Base-by-base conservation (phyloP, 1,284 basidiomycete species). In the Ganoderma leucocontextum region DNA sequence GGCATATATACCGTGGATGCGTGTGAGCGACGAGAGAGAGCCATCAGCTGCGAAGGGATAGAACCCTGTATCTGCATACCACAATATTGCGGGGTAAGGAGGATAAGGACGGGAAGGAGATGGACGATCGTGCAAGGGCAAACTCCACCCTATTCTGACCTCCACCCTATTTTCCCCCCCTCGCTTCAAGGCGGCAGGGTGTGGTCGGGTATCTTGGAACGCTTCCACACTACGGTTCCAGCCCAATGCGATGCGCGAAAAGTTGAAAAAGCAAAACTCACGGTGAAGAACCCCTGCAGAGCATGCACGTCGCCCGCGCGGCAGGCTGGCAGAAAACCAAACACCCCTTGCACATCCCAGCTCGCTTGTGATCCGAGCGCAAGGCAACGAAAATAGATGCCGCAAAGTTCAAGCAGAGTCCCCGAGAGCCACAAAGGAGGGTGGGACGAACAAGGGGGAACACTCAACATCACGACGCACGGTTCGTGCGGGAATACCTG, bases 41-140 rank as follows among this genome's bases (percentile, higher is more conserved):
- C 22, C 22, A 19, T 25, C 19, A 10, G 47, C 22, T 42, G 5
- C 22, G 22, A 25, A 49, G 13, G 47, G 47, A 22, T 12, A 49
- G n/a, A 22, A 22, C 22, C 22, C 47, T 12, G 22, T n/a, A 19
- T 49, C 47, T 49, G 22, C 47, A 49, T 49, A 12, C 47, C 47
- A 49, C 47, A 49, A 49, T 49, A 49, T 49, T 49, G 47, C 47
- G 22, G 4, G 22, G 47, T 25, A 49, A 49, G 47, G n/a, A 49
- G 47, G 44, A 22, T 19, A 8, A 47, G 44, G 44, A 29, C 2
- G 29, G 44, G 44, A 17, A 44, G 19, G 42, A n/a, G 42, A n/a
- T 8, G 42, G 1, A 44, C 41, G 42, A 44, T 44, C 42, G 47
- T n/a, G n/a, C n/a, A n/a, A n/a, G n/a, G n/a, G n/a, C n/a, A 49